Base-by-base conservation (phyloP, 768 basidiomycete genomes). In the Clavulina sp. region DNA sequence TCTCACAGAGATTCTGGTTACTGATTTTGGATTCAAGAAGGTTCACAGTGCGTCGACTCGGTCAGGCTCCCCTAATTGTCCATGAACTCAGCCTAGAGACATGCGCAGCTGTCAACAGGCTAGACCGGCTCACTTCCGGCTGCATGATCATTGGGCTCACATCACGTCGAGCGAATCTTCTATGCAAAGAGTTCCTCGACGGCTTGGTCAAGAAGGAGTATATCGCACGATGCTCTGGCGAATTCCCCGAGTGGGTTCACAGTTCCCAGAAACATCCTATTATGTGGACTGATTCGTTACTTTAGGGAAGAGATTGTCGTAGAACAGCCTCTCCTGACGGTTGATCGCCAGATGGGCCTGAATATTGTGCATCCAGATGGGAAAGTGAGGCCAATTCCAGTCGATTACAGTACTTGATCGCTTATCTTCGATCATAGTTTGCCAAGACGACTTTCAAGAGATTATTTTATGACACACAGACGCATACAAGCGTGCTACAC, bases 341-440 rank as follows among this genome's bases (percentile, higher is more conserved):
- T 96, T 1, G 95, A 99, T 65, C 74, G 91, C 49, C 92, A 96
- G 62, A 91, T 96, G 80, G 95, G 95, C 3, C 66, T 99, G 43
- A 96, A 96, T 55, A 82, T 97, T 49, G 86, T 96, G 16, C 88
- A 95, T 61, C 88, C 92, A 0, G 80, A 92, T 52, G 95, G 95
- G 40, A 91, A 96, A 73, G 89, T 87, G 59, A 33, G 30, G 21
- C 3, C 26, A 9, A 23, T n/a, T 19, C 3, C n/a, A 49, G 30
- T 7, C 21, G n/a, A 21, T 23, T 16, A 18, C 32, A 21, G 24
- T n/a, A 9, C 33, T 47, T 9, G 29, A 21, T 9, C 1, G 5
- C 7, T 32, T 1, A 19, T 9, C 49, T 55, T 23, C 3, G 16
- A 31, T 29, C 9, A 3, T 58, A 95, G 87, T 74, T 73, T 18